Conservation (phyloP, 139 green algal species). For the Yamagishiella unicocca region DNA sequence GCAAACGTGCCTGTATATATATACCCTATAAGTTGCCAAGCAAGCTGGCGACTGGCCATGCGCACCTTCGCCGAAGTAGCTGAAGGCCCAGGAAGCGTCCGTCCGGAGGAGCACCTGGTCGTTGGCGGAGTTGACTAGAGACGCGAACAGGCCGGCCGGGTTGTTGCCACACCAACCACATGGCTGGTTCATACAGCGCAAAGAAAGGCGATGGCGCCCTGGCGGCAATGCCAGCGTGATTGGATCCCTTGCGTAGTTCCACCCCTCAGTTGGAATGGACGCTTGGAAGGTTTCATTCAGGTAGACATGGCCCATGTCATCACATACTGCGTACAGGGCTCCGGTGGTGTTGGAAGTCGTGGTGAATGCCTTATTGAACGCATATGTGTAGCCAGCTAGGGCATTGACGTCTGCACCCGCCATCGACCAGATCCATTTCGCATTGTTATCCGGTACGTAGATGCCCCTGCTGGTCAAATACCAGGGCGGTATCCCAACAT, state of each 20-base stretch:
- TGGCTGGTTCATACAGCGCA: not conserved
- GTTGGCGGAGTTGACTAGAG: not conserved
- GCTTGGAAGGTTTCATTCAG: not conserved
- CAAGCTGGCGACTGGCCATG: not conserved
- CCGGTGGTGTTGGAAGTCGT: not conserved
- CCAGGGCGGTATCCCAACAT: not conserved
- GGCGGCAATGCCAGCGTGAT: not conserved
- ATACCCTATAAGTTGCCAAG: no score
- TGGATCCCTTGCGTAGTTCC: not conserved
- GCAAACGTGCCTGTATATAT: not conserved
- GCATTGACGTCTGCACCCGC: not conserved
- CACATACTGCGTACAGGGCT: not conserved
- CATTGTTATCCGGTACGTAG: not conserved
- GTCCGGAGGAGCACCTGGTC: not conserved
- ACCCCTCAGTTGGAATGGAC: not conserved
- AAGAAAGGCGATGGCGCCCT: not conserved
- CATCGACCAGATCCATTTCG: constrained; percentile 7
- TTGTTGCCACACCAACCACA: not conserved
- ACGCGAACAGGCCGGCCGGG: not conserved
- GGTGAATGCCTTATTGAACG: not conserved
- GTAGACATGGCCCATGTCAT: not conserved
- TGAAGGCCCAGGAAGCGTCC: not conserved
- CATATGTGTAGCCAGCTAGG: not conserved
- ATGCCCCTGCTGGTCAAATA: not conserved
- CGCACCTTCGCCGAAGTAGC: not conserved